phyloP scores from a whole-genome alignment of 768 basidiomycete species.

The Leccinum ochraceum region DNA sequence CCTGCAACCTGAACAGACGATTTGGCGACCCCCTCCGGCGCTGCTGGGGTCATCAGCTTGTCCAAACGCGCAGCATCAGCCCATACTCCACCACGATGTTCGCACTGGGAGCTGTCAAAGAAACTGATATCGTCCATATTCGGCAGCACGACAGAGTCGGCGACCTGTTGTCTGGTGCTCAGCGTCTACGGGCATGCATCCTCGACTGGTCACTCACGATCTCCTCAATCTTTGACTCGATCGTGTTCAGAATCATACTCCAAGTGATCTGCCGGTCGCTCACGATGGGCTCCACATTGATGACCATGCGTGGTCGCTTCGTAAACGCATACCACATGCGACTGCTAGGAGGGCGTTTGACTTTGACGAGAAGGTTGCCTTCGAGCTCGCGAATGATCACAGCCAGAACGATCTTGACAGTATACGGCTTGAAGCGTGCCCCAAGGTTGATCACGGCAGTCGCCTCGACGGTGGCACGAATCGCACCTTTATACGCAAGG shows the following conservation, averaged over 20 bases:
- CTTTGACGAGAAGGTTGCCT: constrained; percentile 84
- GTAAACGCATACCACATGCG: constrained; percentile 96
- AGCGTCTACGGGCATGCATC: constrained; percentile 55
- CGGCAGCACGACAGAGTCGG: constrained; percentile 92
- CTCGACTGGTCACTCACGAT: constrained; percentile 54
- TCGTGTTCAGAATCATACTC: constrained; percentile 86
- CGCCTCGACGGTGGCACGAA: constrained; percentile 88
- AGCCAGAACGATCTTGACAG: constrained; percentile 85
- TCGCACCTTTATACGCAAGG: constrained; percentile 80
- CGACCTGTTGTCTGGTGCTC: constrained; percentile 77
- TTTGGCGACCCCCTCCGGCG: constrained; percentile 10
- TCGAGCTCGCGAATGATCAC: constrained; percentile 87
- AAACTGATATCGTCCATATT: constrained; percentile 99
- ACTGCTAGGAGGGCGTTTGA: constrained; percentile 94
- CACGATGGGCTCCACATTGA: constrained; percentile 92
- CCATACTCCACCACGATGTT: constrained; percentile 88
- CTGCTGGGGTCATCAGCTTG: constrained; percentile 15
- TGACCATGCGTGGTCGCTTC: constrained; percentile 79
- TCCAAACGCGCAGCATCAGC: constrained; percentile 64
- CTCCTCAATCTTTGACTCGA: constrained; percentile 86
- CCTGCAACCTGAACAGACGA: constrained; percentile 24
- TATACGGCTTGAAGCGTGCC: constrained; percentile 83
- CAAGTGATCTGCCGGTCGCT: constrained; percentile 94
- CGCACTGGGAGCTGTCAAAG: constrained; percentile 72
- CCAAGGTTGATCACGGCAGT: constrained; percentile 86